Evolutionary conservation across 1,284 basidiomycete genomes (phyloP).

Genomic region (Mycena sp.): DNA sequence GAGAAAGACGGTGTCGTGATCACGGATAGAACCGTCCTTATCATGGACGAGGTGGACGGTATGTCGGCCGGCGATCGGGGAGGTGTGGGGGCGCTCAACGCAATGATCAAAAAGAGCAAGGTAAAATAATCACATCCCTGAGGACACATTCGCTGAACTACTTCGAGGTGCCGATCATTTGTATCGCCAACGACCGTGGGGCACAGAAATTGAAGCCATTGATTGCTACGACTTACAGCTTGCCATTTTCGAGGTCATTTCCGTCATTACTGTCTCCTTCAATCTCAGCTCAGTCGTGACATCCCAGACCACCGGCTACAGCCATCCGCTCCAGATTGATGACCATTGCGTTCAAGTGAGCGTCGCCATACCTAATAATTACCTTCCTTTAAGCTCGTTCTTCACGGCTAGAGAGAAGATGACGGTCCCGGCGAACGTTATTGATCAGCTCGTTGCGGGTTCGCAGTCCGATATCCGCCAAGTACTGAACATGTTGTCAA

Average conservation of each 20-base stretch:
- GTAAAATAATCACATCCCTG: no score
- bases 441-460: slow-evolving; percentile 91
- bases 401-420: slow-evolving; percentile 79
- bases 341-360: slow-evolving; percentile 89
- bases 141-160: no score
- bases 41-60: slow-evolving; percentile 99
- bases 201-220: slow-evolving; percentile 94
- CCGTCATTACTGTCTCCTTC: background rate
- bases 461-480: slow-evolving; percentile 96
- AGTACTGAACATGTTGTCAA: slow-evolving; percentile 97
- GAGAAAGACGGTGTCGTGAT: slow-evolving; percentile 75
- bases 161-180: slow-evolving; percentile 96
- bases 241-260: slow-evolving; percentile 81
- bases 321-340: slow-evolving; percentile 88
- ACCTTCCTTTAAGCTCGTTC: no score
- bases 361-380: slow-evolving; percentile 20
- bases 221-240: slow-evolving; percentile 74
- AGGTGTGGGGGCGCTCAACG: slow-evolving; percentile 93
- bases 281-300: slow-evolving; percentile 12
- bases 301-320: slow-evolving; percentile 73
- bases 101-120: slow-evolving; percentile 94
- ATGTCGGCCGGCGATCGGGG: slow-evolving; percentile 99
- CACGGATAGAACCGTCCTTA: slow-evolving; percentile 86
- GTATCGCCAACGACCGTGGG: slow-evolving; percentile 93
- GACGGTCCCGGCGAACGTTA: slow-evolving; percentile 89